A percentile compares a stretch with the other conserved stretches of the same genome.
These are phyloP conservation scores for Tulasnella sp. DNA, from an alignment of 768 basidiomycete species.

Conservation along the genomic window DNA sequence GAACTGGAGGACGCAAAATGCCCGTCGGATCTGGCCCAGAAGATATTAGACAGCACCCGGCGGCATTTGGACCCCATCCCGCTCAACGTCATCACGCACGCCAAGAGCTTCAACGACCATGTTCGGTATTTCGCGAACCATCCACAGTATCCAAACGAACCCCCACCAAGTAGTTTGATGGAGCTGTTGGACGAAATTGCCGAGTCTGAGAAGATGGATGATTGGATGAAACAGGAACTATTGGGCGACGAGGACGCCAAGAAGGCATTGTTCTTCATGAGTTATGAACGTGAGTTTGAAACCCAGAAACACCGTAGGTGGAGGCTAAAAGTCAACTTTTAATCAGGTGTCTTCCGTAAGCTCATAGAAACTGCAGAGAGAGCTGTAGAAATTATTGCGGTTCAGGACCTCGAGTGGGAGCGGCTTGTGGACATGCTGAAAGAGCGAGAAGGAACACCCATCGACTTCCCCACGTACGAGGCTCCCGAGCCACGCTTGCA, in stretches of 20 bases:
- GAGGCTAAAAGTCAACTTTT: not conserved
- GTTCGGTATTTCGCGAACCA: conserved; percentile 40
- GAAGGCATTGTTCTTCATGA: conserved; percentile 46
- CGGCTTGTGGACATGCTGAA: conserved; percentile 24
- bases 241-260: conserved; percentile 45
- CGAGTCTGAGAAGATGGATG: conserved; percentile 38
- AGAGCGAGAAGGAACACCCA: conserved; percentile 6
- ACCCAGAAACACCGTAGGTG: not conserved
- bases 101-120: conserved; percentile 44
- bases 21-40: conserved; percentile 31
- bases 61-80: conserved; percentile 44
- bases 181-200: conserved; percentile 46
- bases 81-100: conserved; percentile 40
- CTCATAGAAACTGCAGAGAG: conserved; percentile 31
- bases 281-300: conserved; percentile 40
- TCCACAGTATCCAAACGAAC: conserved; percentile 27
- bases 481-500: not conserved
- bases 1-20: conserved; percentile 2
- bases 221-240: conserved; percentile 43
- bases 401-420: conserved; percentile 27
- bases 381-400: conserved; percentile 27
- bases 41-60: conserved; percentile 22
- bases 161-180: conserved; percentile 35
- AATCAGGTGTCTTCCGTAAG: conserved; percentile 27
- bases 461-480: not conserved